Percentiles rank a stretch among this genome's conserved stretches.
These are phyloP conservation scores for Aspergillus sp. DNA, from an alignment of 2,329 filamentous ascomycete species.

Conservation along the genomic window DNA sequence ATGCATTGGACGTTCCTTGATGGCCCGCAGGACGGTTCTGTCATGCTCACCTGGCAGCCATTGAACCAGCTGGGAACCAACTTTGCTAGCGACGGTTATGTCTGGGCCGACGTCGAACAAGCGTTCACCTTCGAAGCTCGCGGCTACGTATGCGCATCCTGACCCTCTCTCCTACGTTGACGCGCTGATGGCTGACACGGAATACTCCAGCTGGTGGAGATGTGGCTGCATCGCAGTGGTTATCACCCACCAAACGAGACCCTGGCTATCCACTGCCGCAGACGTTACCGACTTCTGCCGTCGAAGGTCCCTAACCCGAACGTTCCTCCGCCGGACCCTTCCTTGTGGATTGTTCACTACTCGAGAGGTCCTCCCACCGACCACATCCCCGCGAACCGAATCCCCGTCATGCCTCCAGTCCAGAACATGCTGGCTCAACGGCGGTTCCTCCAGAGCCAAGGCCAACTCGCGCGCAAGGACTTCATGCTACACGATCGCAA, in stretches of 20 bases:
- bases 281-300: constrained; percentile 82
- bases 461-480: constrained; percentile 83
- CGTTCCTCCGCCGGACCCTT: constrained; percentile 71
- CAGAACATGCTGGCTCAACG: constrained; percentile 50
- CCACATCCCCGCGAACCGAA: constrained; percentile 65
- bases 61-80: constrained; percentile 67
- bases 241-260: constrained; percentile 73
- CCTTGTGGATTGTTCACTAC: constrained; percentile 91
- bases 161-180: background rate
- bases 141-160: constrained; percentile 59
- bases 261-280: constrained; percentile 73
- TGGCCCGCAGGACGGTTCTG: constrained; percentile 74
- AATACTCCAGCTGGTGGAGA: constrained; percentile 73
- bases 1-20: constrained; percentile 95
- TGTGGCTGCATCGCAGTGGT: constrained; percentile 78
- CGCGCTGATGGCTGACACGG: constrained; percentile 6
- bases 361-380: constrained; percentile 73
- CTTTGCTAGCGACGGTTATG: constrained; percentile 87
- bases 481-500: constrained; percentile 89
- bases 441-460: constrained; percentile 67
- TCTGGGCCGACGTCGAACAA: constrained; percentile 83
- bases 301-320: constrained; percentile 69
- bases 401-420: constrained; percentile 49
- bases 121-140: constrained; percentile 72
- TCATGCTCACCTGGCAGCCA: constrained; percentile 88